Evolutionary conservation across 1,284 basidiomycete genomes (phyloP).

Genomic region (Singerocomus inundabilis): DNA sequence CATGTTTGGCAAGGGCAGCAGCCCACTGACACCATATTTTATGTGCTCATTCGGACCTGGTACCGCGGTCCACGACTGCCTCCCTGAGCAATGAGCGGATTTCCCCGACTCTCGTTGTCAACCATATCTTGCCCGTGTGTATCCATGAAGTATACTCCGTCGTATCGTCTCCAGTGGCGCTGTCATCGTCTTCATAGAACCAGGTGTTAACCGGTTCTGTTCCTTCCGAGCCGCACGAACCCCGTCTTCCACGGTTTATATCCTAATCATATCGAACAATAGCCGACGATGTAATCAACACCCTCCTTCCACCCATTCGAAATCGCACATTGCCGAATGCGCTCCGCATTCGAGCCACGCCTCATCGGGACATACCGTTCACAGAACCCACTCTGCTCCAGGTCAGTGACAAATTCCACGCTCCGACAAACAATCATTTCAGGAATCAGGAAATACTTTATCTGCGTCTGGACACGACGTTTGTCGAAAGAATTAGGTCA

Average conservation of each 20-base stretch:
- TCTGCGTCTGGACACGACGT: slow-evolving; percentile 78
- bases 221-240: slow-evolving; percentile 71
- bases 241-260: slow-evolving; percentile 79
- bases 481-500: slow-evolving; percentile 89
- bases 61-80: slow-evolving; percentile 49
- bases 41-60: slow-evolving; percentile 43
- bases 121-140: slow-evolving; percentile 34
- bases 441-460: slow-evolving; percentile 72
- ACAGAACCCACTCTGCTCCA: slow-evolving; percentile 67
- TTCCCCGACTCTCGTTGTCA: slow-evolving; percentile 60
- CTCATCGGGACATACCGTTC: slow-evolving; percentile 75
- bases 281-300: slow-evolving; percentile 66
- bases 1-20: slow-evolving; percentile 45
- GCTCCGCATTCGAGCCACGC: slow-evolving; percentile 60
- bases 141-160: slow-evolving; percentile 63
- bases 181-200: slow-evolving; percentile 50
- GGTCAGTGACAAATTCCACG: slow-evolving; percentile 68
- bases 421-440: slow-evolving; percentile 67
- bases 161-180: slow-evolving; percentile 50
- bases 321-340: slow-evolving; percentile 67
- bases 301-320: slow-evolving; percentile 77
- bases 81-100: slow-evolving; percentile 54
- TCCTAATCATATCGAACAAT: slow-evolving; percentile 70
- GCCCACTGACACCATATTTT: slow-evolving; percentile 51
- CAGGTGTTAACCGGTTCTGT: slow-evolving; percentile 41